Evolutionary conservation across 768 basidiomycete genomes (phyloP).

Genomic region (Leccinum longicurvipes): DNA sequence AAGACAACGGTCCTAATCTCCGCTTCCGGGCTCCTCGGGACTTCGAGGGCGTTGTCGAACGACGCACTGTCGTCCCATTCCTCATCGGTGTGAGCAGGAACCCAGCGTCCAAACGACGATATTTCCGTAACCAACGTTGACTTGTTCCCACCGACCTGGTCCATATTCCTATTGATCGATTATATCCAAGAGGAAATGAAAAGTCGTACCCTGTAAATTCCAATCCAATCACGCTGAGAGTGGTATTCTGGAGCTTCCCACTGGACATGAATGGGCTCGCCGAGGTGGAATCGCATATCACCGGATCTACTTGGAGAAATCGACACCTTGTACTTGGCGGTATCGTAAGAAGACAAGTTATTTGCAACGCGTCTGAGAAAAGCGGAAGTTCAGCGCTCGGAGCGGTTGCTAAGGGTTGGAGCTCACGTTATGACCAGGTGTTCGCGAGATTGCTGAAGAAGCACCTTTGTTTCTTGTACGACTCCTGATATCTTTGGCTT

Average conservation of each 20-base stretch:
- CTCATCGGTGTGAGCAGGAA: slow-evolving; percentile 75
- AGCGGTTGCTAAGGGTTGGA: background rate
- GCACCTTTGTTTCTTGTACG: slow-evolving; percentile 87
- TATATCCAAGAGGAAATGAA: background rate
- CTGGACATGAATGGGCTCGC: slow-evolving; percentile 80
- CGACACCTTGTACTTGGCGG: slow-evolving; percentile 71
- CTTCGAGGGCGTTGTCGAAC: slow-evolving; percentile 40
- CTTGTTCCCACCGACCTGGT: slow-evolving; percentile 82
- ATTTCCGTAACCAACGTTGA: slow-evolving; percentile 79
- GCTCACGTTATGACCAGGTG: slow-evolving; percentile 88
- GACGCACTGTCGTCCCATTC: slow-evolving; percentile 93
- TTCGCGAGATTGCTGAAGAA: slow-evolving; percentile 89
- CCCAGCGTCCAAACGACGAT: slow-evolving; percentile 87
- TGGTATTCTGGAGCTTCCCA: slow-evolving; percentile 89
- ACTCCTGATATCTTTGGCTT: slow-evolving; percentile 85
- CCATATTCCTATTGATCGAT: slow-evolving; percentile 1
- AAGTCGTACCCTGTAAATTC: slow-evolving; percentile 70
- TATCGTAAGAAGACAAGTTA: slow-evolving; percentile 78
- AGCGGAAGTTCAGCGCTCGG: background rate
- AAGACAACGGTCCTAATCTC: slow-evolving; percentile 71
- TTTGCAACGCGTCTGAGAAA: slow-evolving; percentile 66
- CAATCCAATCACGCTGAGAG: slow-evolving; percentile 94
- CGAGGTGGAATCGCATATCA: slow-evolving; percentile 73
- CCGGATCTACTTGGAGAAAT: slow-evolving; percentile 52
- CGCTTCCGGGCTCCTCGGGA: slow-evolving; percentile 37